Conservation (phyloP, 352 stramenopile species). For the Phytophthora sp. region DNA sequence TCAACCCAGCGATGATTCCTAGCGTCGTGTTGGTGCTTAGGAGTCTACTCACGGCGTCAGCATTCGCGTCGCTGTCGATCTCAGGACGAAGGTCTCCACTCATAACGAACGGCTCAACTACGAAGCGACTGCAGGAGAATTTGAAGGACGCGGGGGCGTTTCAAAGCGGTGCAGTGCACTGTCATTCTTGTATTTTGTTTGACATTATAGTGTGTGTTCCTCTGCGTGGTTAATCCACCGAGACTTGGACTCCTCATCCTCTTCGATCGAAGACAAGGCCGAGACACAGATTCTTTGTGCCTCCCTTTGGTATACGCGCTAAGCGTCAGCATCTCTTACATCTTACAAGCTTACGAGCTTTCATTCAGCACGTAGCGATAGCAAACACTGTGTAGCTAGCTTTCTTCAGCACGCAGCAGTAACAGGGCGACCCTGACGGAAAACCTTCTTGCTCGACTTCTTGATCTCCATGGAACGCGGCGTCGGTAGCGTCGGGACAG, state of each 20-base stretch:
- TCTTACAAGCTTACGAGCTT: constrained; percentile 38
- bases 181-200: constrained; percentile 32
- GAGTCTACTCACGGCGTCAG: constrained; percentile 40
- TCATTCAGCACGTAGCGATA: constrained; percentile 27
- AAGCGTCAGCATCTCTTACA: constrained; percentile 31
- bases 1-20: constrained; percentile 61
- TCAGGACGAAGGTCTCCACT: constrained; percentile 29
- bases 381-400: neutral
- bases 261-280: constrained; percentile 42
- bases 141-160: constrained; percentile 28
- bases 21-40: constrained; percentile 54
- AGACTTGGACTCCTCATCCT: constrained; percentile 19
- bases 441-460: constrained; percentile 49
- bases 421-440: constrained; percentile 41
- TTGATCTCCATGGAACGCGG: constrained; percentile 40
- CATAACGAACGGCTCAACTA: constrained; percentile 25
- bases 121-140: neutral
- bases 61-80: constrained; percentile 24
- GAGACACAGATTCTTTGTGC: constrained; percentile 8
- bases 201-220: constrained; percentile 29
- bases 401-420: constrained; percentile 23
- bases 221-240: constrained; percentile 1
- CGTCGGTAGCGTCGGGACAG: constrained; percentile 17
- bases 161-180: constrained; percentile 28
- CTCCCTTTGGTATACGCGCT: neutral